phyloP scores from a whole-genome alignment of 164 flowering plant genomes.

The Aristolochia contorta region DNA sequence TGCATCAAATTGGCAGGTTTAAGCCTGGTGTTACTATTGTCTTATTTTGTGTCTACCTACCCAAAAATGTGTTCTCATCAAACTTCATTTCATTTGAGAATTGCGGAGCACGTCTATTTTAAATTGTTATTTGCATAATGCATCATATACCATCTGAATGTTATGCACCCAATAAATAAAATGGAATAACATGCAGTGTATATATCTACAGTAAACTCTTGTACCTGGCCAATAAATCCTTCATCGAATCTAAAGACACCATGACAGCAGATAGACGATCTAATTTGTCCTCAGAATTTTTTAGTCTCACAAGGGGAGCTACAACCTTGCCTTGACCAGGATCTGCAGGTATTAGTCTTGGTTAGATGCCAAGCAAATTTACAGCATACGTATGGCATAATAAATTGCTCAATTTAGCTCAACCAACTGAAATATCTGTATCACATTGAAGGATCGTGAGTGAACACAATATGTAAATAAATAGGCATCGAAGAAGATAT shows the following conservation, averaged over 20 bases:
- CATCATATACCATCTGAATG: too few species aligned
- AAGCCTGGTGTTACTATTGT: too few species aligned
- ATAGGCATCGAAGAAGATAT: constrained; percentile 15
- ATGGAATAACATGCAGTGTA: not conserved
- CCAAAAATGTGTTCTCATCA: too few species aligned
- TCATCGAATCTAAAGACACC: constrained; percentile 43
- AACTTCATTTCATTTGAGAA: too few species aligned
- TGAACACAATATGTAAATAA: too few species aligned
- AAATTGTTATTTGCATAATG: too few species aligned
- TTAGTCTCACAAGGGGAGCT: constrained; percentile 62
- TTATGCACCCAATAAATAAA: too few species aligned
- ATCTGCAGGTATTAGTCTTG: constrained; percentile 29
- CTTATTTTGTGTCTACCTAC: too few species aligned
- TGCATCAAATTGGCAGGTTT: too few species aligned
- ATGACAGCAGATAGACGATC: constrained; percentile 47
- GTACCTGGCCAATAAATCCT: constrained; percentile 50
- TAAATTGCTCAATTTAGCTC: not conserved
- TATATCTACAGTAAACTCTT: constrained; percentile 3
- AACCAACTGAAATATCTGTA: too few species aligned
- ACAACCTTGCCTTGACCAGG: constrained; percentile 75
- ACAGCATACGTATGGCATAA: not conserved
- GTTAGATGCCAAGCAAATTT: not conserved
- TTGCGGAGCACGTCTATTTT: too few species aligned
- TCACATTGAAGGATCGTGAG: too few species aligned
- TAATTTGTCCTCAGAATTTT: constrained; percentile 18